Evolutionary conservation across 495 filamentous ascomycete genomes (phyloP).

Genomic region (Apodospora peruviana): DNA sequence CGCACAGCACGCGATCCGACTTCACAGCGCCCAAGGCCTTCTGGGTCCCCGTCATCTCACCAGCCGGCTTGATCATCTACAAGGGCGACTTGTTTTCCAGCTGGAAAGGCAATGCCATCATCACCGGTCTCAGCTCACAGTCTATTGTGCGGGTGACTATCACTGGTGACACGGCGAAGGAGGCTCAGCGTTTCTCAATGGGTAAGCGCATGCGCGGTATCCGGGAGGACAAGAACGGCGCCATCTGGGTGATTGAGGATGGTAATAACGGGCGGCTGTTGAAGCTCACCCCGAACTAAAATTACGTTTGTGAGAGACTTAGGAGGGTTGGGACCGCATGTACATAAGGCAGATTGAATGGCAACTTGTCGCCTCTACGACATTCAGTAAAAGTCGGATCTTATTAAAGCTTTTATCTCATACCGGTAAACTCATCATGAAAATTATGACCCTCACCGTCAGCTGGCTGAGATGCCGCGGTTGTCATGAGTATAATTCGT

Average conservation of each 20-base stretch:
- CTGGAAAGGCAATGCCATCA: constrained; percentile 34
- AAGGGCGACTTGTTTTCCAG: constrained; percentile 29
- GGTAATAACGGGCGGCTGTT: constrained; percentile 23
- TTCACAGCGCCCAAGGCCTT: constrained; percentile 29
- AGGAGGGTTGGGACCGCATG: too few species aligned
- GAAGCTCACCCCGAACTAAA: constrained; percentile 32
- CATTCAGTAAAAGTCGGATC: too few species aligned
- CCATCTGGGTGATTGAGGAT: constrained; percentile 33
- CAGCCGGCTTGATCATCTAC: constrained; percentile 31
- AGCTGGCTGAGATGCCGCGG: too few species aligned
- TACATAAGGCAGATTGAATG: too few species aligned
- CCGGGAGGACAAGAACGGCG: constrained; percentile 27
- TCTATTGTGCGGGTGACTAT: constrained; percentile 26
- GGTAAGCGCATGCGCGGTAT: constrained; percentile 30
- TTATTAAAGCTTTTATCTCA: too few species aligned
- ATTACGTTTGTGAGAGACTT: constrained; percentile 20
- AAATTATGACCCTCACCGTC: too few species aligned
- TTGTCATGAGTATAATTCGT: too few species aligned
- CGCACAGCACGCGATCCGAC: constrained; percentile 29
- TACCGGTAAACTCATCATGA: too few species aligned
- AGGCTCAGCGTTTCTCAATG: constrained; percentile 28
- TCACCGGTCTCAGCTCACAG: constrained; percentile 25
- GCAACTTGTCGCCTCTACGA: too few species aligned
- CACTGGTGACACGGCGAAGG: constrained; percentile 27
- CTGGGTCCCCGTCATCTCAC: constrained; percentile 34